Percentiles rank a stretch among this genome's conserved stretches.
Evolutionary conservation across 805 yeast species (phyloP).

Genomic region (Nakazawaea wickerhamii): DNA sequence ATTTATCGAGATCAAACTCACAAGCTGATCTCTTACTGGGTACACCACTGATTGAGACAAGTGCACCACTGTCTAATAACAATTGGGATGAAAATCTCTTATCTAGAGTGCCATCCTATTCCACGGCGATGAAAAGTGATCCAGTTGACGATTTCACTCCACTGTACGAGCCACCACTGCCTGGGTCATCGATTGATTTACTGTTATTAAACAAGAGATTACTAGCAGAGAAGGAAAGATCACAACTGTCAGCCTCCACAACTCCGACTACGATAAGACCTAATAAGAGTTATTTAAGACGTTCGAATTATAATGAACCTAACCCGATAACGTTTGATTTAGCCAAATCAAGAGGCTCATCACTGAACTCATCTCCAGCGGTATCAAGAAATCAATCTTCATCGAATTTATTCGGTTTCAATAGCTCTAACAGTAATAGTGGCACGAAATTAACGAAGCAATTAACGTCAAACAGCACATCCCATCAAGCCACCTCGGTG

Average conservation of each 20-base stretch:
- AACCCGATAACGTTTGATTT: constrained; percentile 19
- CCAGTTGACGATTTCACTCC: constrained; percentile 59
- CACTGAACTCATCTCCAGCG: constrained; percentile 34
- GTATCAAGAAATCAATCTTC: constrained; percentile 32
- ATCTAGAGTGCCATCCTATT: constrained; percentile 80
- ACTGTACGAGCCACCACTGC: constrained; percentile 51
- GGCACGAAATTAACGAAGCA: constrained; percentile 10
- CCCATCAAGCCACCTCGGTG: background rate
- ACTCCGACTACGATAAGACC: background rate
- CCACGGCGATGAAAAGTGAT: constrained; percentile 63
- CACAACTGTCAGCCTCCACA: background rate
- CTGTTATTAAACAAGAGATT: constrained; percentile 27
- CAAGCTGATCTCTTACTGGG: constrained; percentile 23
- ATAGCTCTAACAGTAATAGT: constrained; percentile 8
- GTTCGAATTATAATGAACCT: constrained; percentile 16
- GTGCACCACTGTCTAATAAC: constrained; percentile 9
- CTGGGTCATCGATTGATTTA: constrained; percentile 31
- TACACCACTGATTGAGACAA: background rate
- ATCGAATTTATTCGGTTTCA: constrained; percentile 21
- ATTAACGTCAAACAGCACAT: constrained; percentile 2
- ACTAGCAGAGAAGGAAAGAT: constrained; percentile 9
- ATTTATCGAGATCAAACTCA: constrained; percentile 57
- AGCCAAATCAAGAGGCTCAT: constrained; percentile 28
- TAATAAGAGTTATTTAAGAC: constrained; percentile 11
- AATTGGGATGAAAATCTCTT: constrained; percentile 41